These are phyloP conservation scores for Hansfordia pulvinata DNA, from an alignment of 2,329 filamentous ascomycete species.

Conservation along the genomic window DNA sequence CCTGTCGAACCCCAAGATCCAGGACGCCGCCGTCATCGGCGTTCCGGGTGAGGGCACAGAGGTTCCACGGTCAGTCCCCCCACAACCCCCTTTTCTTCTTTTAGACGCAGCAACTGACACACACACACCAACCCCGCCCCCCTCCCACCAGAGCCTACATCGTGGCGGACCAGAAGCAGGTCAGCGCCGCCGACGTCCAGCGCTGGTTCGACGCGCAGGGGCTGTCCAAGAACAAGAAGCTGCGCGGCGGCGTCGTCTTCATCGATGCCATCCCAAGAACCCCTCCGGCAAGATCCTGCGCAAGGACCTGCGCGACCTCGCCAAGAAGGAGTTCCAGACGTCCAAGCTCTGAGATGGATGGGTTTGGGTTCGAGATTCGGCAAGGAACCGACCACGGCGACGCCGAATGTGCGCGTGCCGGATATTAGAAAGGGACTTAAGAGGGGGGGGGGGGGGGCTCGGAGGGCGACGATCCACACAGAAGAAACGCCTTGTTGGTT, in stretches of 20 bases:
- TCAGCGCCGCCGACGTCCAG: constrained; percentile 9
- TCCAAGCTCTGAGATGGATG: constrained; percentile 8
- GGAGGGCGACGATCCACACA: too few relatives aligned
- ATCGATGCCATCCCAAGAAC: constrained; percentile 20
- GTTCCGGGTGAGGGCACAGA: constrained; percentile 26
- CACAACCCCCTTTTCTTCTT: constrained; percentile 10
- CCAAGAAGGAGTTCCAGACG: constrained; percentile 7
- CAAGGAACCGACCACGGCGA: too few relatives aligned
- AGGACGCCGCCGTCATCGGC: constrained; percentile 41
- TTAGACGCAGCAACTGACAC: neutral
- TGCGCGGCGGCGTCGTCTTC: constrained; percentile 20
- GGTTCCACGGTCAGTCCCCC: constrained; percentile 35
- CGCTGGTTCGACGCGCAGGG: constrained; percentile 11
- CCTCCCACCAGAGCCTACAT: constrained; percentile 15
- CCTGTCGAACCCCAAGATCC: constrained; percentile 14
- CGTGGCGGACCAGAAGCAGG: constrained; percentile 10
- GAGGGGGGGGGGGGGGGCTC: too few relatives aligned
- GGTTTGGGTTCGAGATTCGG: too few relatives aligned
- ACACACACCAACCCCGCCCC: constrained; percentile 1
- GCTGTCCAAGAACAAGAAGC: constrained; percentile 16
- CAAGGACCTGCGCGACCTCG: constrained; percentile 16
- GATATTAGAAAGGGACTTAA: too few relatives aligned
- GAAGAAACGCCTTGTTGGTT: too few relatives aligned
- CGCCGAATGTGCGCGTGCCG: too few relatives aligned
- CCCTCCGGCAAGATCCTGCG: constrained; percentile 21